A percentile compares a stretch with the other conserved stretches of the same genome.
Conservation (phyloP, 2,329 filamentous ascomycete genomes). For the Pyrenophora tritici-repentis region DNA sequence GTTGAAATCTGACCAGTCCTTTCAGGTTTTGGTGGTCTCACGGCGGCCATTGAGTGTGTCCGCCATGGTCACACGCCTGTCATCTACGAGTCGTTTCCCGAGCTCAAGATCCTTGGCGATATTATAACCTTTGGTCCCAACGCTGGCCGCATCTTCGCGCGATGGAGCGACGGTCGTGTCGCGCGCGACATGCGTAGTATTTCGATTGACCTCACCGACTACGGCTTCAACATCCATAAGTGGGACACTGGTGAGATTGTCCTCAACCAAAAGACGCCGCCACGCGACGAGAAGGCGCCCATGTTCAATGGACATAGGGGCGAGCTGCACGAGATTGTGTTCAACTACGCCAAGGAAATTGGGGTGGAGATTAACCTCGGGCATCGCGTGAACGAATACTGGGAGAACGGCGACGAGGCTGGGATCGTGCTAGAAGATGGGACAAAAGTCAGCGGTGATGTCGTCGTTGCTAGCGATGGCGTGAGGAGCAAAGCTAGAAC, state of each 20-base stretch:
- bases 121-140: conserved; percentile 68
- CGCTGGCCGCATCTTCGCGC: conserved; percentile 63
- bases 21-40: conserved; percentile 64
- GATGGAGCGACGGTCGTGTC: conserved; percentile 60
- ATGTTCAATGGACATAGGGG: conserved; percentile 66
- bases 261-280: conserved; percentile 58
- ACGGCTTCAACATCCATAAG: conserved; percentile 67
- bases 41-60: conserved; percentile 66
- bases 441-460: conserved; percentile 54
- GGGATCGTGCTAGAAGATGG: conserved; percentile 59
- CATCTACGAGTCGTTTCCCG: conserved; percentile 63
- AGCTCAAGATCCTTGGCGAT: conserved; percentile 64
- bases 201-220: conserved; percentile 57
- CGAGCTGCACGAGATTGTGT: conserved; percentile 64
- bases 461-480: conserved; percentile 59
- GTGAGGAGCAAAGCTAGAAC: conserved; percentile 58
- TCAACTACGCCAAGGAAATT: conserved; percentile 61
- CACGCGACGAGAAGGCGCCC: conserved; percentile 54
- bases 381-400: conserved; percentile 58
- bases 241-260: conserved; percentile 64
- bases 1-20: background rate
- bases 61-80: conserved; percentile 64
- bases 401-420: conserved; percentile 57
- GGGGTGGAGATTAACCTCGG: conserved; percentile 62
- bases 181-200: conserved; percentile 54